phyloP scores from a whole-genome alignment of 2,329 filamentous ascomycete genomes.

The Xylariales sp. region DNA sequence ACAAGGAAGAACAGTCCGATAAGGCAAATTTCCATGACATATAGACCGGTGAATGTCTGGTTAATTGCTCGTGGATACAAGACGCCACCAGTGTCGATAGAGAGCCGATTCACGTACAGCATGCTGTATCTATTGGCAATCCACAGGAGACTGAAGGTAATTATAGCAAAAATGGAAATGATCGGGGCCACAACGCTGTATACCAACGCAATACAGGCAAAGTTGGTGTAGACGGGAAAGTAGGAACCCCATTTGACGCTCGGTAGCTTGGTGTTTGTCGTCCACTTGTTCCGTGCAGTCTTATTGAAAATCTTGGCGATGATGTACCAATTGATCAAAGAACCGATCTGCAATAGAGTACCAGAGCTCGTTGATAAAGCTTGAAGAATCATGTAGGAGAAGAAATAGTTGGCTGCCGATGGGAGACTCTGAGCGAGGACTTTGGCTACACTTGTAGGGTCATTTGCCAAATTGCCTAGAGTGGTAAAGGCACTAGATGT shows the following conservation, averaged over 20 bases:
- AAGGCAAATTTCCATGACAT: slow-evolving; percentile 88
- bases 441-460: slow-evolving; percentile 64
- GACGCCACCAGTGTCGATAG: slow-evolving; percentile 85
- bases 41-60: slow-evolving; percentile 90
- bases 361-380: slow-evolving; percentile 87
- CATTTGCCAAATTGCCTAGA: slow-evolving; percentile 51
- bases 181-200: slow-evolving; percentile 87
- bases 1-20: slow-evolving; percentile 87
- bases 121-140: slow-evolving; percentile 95
- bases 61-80: slow-evolving; percentile 91
- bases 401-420: slow-evolving; percentile 91
- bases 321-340: slow-evolving; percentile 76
- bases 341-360: slow-evolving; percentile 78
- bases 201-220: slow-evolving; percentile 86
- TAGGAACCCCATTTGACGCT: slow-evolving; percentile 86
- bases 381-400: slow-evolving; percentile 96
- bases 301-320: slow-evolving; percentile 77
- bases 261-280: slow-evolving; percentile 72
- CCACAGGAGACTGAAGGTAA: slow-evolving; percentile 91
- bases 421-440: slow-evolving; percentile 77
- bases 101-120: slow-evolving; percentile 88
- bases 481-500: slow-evolving; percentile 64
- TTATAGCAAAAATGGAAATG: slow-evolving; percentile 87
- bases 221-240: slow-evolving; percentile 95
- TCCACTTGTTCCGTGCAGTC: slow-evolving; percentile 79